Evolutionary conservation across 83 land plant species (phyloP).

Genomic region (Larix sibirica): DNA sequence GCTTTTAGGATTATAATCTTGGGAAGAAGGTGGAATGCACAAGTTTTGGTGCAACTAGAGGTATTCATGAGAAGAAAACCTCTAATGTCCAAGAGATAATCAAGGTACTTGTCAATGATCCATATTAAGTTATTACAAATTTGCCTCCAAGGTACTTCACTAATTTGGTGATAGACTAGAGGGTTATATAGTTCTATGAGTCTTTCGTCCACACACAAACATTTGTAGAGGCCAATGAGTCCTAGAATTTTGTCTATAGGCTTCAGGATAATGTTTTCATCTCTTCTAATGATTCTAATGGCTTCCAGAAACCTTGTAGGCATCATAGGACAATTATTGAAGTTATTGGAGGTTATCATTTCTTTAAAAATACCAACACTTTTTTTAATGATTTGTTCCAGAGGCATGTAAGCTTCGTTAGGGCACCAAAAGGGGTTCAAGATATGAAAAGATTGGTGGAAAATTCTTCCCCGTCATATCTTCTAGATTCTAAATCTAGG

Average conservation of each 20-base stretch:
- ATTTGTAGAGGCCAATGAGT: neutral
- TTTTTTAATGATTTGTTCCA: too few species aligned
- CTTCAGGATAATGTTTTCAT: neutral
- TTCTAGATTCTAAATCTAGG: too few species aligned
- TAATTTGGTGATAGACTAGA: neutral
- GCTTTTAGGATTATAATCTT: neutral
- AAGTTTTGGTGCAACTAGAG: neutral
- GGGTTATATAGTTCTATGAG: neutral
- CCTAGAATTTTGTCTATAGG: neutral
- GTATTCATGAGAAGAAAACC: neutral
- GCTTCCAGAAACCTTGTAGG: too few species aligned
- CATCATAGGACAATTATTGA: too few species aligned
- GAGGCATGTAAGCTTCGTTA: too few species aligned
- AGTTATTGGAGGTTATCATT: too few species aligned
- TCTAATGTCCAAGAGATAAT: neutral
- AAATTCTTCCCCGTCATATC: too few species aligned
- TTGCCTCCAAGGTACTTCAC: too few species aligned
- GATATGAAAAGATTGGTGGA: too few species aligned
- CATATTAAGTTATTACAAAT: neutral
- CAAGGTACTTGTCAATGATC: neutral
- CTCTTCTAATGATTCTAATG: too few species aligned
- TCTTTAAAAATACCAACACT: too few species aligned
- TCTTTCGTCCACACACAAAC: neutral
- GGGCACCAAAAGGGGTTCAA: too few species aligned
- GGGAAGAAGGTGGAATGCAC: neutral